Base-by-base conservation (phyloP, 2,329 filamentous ascomycete species). In the Bipolaris sorokiniana region DNA sequence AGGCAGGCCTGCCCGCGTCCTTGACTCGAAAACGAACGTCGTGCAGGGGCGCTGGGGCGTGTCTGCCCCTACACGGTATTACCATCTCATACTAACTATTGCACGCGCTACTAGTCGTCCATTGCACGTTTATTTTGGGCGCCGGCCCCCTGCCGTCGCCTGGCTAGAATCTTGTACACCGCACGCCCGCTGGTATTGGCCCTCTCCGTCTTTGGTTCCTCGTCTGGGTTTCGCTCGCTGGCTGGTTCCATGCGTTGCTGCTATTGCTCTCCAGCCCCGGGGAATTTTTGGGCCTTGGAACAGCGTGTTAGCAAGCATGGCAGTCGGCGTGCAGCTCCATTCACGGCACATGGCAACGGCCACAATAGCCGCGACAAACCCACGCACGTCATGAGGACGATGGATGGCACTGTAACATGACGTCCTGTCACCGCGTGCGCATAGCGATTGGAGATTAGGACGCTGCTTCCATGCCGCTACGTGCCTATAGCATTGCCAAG, bases 51-150 rank as follows among this genome's bases (percentile, higher is more conserved):
- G 56, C 22, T 38, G 41, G 10, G 20, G 20, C 5, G 20, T 23
- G 59, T 57, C 48, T 40, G 37, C 56, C 52, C 38, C 48, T 34
- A 53, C 26, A 63, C 54, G 61, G 36, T 48, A 42, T 50, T 48
- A 49, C 36, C 49, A 48, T 42, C 42, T 31, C 54, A 31, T 31
- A 4, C 28, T 31, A 31, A 4, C 22, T 49, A 48, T 45, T 54
- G 47, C 58, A 36, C 44, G 47, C 52, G 33, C 46, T 38, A 22
- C 44, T 31, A 10, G 10, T 31, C 3, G 28, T 13, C 28, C 28
- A 31, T 62, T 48, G 61, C 42, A 38, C 28, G 40, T 54, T 48
- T 70, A 70, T 70, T 70, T 67, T 65, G 58, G 62, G 58, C 49
- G 54, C 55, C n/a, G 34, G 13, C 34, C 34, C 34, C 34, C 34